phyloP scores from a whole-genome alignment of 352 stramenopile species.

The Globisporangium polare region DNA sequence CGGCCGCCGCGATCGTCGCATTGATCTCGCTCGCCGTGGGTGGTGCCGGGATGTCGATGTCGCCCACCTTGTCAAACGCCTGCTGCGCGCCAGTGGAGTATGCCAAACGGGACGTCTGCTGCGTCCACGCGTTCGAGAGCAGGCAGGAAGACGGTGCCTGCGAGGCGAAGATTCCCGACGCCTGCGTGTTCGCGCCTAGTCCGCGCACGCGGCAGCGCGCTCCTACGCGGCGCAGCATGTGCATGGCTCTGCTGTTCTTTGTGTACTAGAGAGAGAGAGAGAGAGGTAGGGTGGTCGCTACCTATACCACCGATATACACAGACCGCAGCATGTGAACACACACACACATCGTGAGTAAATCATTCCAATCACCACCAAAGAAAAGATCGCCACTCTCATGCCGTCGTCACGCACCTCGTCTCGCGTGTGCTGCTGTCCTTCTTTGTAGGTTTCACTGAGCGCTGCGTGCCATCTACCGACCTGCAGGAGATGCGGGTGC shows the following conservation, averaged over 20 bases:
- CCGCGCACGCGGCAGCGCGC: slow-evolving; percentile 17
- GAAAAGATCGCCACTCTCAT: slow-evolving; percentile 3
- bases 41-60: slow-evolving; percentile 44
- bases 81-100: background rate
- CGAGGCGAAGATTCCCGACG: slow-evolving; percentile 1
- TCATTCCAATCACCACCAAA: background rate
- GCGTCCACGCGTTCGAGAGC: slow-evolving; percentile 12
- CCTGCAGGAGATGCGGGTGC: background rate
- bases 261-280: background rate
- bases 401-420: background rate
- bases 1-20: slow-evolving; percentile 60
- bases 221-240: slow-evolving; percentile 33
- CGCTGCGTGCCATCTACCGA: background rate
- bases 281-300: background rate
- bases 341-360: slow-evolving; percentile 15
- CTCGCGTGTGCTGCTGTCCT: background rate
- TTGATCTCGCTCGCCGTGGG: slow-evolving; percentile 62
- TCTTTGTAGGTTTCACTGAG: background rate
- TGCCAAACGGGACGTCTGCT: slow-evolving; percentile 15
- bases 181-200: slow-evolving; percentile 6
- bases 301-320: background rate
- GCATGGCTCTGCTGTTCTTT: slow-evolving; percentile 21
- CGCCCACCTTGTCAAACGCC: slow-evolving; percentile 16
- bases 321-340: too few species aligned
- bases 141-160: slow-evolving; percentile 14